phyloP scores from a whole-genome alignment of 2,329 filamentous ascomycete species.

The Monosporascus cannonballus region DNA sequence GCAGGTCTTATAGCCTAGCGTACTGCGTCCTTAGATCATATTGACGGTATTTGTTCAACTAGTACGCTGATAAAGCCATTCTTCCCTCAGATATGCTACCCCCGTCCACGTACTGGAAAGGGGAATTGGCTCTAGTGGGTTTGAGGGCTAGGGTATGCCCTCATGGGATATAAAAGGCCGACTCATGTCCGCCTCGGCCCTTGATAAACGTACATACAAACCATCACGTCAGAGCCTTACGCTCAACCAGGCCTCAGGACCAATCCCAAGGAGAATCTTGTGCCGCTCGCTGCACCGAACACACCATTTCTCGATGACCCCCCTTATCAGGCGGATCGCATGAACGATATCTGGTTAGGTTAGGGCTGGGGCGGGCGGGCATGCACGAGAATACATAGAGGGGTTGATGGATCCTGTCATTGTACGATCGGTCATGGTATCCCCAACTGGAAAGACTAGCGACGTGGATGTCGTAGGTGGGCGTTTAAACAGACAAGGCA shows the following conservation, averaged over 20 bases:
- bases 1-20: neutral
- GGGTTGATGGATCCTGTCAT: neutral
- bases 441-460: neutral
- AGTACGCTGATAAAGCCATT: neutral
- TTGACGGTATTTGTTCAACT: neutral
- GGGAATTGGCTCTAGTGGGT: neutral
- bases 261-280: neutral
- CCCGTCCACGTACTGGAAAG: neutral
- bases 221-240: neutral
- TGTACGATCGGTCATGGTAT: neutral
- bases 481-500: neutral
- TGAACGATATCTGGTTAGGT: neutral
- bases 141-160: neutral
- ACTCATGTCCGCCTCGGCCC: neutral
- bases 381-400: neutral
- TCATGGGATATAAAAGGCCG: neutral
- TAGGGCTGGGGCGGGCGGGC: neutral
- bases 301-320: no score
- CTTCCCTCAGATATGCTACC: neutral
- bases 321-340: no score
- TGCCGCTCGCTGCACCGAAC: no score
- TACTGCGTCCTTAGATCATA: neutral
- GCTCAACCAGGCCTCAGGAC: neutral
- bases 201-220: neutral
- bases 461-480: neutral